Percentiles rank a stretch among this genome's conserved stretches.
Evolutionary conservation across 1,139 yeast species (phyloP).

Genomic region (Suhomyces guaymorum): DNA sequence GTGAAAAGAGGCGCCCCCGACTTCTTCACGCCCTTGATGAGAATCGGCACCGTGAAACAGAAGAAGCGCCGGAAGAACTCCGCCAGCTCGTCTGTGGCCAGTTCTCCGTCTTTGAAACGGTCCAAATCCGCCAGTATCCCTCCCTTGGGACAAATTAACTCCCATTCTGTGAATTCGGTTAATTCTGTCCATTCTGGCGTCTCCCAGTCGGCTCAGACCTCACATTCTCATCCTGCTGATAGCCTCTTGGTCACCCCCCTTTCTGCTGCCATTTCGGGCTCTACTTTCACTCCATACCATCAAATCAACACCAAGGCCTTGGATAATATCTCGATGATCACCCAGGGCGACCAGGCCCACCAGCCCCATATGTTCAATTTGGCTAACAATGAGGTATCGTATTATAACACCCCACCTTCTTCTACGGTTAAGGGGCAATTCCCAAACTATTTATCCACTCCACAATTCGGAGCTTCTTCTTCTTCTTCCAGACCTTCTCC

Average conservation of each 20-base stretch:
- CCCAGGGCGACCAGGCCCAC: constrained; percentile 15
- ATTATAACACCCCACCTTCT: constrained; percentile 24
- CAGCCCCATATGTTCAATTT: constrained; percentile 7
- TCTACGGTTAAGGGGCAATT: constrained; percentile 18
- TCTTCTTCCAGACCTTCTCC: no score
- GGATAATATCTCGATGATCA: constrained; percentile 38
- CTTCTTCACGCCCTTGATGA: constrained; percentile 48
- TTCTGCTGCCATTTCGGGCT: constrained; percentile 20
- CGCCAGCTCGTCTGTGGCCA: constrained; percentile 8
- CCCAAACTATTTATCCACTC: constrained; percentile 16
- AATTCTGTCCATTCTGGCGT: no score
- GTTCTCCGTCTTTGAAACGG: no score
- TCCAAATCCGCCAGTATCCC: no score
- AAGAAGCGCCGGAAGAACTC: constrained; percentile 18
- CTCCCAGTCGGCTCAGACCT: no score
- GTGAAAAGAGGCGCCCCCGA: constrained; percentile 49
- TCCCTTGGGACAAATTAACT: no score
- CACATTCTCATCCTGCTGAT: constrained; percentile 9
- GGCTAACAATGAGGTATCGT: constrained; percentile 5
- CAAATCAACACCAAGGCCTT: constrained; percentile 36
- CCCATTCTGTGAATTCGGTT: no score
- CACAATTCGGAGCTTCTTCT: constrained; percentile 14
- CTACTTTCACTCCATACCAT: constrained; percentile 23
- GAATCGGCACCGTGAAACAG: constrained; percentile 36
- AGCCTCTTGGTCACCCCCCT: constrained; percentile 25